phyloP scores from a whole-genome alignment of 202 grass and related monocot species.

The Schoenoplectus tabernaemontani region DNA sequence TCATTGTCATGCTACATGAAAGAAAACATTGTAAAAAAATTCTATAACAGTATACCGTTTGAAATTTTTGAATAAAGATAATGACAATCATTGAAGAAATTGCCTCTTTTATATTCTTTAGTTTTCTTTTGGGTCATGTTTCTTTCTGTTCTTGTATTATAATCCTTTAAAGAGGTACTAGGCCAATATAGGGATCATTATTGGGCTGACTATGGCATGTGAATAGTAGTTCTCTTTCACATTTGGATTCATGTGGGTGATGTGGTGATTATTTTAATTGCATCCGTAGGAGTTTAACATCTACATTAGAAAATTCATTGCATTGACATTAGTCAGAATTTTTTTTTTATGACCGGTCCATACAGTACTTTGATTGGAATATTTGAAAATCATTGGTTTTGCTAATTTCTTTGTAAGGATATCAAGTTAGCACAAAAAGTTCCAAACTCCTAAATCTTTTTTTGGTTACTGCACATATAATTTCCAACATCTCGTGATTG shows the following conservation, averaged over 20 bases:
- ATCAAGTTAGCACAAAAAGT: background rate
- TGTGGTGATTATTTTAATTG: background rate
- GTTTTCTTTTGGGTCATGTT: background rate
- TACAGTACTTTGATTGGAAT: background rate
- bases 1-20: slow-evolving; percentile 9
- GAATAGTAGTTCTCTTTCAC: background rate
- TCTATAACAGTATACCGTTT: background rate
- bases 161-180: background rate
- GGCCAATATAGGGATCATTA: background rate
- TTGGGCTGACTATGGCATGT: slow-evolving; percentile 1
- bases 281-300: background rate
- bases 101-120: background rate
- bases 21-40: background rate
- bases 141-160: background rate
- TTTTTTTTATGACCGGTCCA: background rate
- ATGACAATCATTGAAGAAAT: slow-evolving; percentile 6
- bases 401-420: background rate
- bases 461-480: background rate
- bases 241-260: background rate
- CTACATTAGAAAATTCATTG: slow-evolving; percentile 3
- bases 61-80: background rate
- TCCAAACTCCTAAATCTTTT: background rate
- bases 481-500: background rate
- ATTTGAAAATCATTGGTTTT: slow-evolving; percentile 11
- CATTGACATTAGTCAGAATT: slow-evolving; percentile 3